These are phyloP conservation scores for Yamadazyma friedrichii DNA, from an alignment of 1,139 yeast genomes.

Conservation along the genomic window DNA sequence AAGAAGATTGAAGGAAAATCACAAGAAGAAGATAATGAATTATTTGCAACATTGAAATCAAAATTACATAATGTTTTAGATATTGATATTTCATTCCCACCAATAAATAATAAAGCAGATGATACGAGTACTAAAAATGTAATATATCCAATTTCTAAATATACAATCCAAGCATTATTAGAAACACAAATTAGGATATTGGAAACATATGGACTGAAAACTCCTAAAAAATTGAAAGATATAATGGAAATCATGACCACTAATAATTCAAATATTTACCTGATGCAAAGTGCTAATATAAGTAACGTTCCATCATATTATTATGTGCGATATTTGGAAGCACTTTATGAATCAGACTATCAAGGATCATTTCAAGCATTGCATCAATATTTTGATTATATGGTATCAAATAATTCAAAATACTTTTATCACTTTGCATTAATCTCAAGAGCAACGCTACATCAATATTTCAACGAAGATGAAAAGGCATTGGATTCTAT, in stretches of 20 bases:
- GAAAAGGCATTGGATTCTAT: constrained; percentile 77
- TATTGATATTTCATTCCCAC: constrained; percentile 16
- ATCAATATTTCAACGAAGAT: constrained; percentile 73
- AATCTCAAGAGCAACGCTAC: constrained; percentile 73
- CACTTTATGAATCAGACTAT: constrained; percentile 61
- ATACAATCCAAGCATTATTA: constrained; percentile 52
- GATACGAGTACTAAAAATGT: constrained; percentile 8
- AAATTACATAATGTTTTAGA: constrained; percentile 23
- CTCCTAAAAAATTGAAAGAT: constrained; percentile 45
- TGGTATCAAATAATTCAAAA: constrained; percentile 67
- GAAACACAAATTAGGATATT: constrained; percentile 57
- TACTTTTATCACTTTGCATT: constrained; percentile 80
- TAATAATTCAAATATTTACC: constrained; percentile 38
- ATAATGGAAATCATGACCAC: constrained; percentile 48
- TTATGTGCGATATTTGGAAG: constrained; percentile 64
- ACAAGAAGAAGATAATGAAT: constrained; percentile 17
- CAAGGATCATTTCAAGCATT: constrained; percentile 70
- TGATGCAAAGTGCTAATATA: constrained; percentile 47
- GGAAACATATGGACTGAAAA: constrained; percentile 52
- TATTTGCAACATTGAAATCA: constrained; percentile 18
- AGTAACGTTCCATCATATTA: constrained; percentile 59
- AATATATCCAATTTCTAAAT: constrained; percentile 44
- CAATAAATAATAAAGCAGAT: constrained; percentile 6
- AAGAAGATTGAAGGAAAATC: constrained; percentile 7
- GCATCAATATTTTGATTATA: constrained; percentile 84